phyloP scores from a whole-genome alignment of 345 rosid species.

The Balakata baccata region DNA sequence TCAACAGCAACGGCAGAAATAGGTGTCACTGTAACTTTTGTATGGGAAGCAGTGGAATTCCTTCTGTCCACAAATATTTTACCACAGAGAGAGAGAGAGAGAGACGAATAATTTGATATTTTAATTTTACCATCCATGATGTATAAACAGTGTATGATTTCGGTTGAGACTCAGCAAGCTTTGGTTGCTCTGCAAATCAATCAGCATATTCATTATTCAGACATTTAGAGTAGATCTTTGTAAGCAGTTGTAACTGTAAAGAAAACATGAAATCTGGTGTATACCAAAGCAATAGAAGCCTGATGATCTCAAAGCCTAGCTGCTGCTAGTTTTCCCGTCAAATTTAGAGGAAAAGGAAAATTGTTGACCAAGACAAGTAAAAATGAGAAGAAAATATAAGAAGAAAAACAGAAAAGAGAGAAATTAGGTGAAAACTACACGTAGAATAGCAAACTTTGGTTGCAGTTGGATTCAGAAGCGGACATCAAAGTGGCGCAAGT shows the following conservation, averaged over 20 bases:
- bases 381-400: not conserved
- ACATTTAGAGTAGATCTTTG: not conserved
- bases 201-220: not conserved
- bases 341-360: not conserved
- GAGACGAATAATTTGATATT: no score
- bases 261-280: not conserved
- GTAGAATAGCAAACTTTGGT: no score
- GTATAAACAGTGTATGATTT: no score
- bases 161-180: no score
- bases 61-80: no score
- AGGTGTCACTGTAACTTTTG: not conserved
- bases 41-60: no score
- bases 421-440: no score
- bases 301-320: not conserved
- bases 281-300: not conserved
- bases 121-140: no score
- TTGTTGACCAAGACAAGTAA: not conserved
- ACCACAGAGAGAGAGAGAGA: no score
- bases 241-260: not conserved
- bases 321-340: not conserved
- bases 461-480: no score
- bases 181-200: not conserved
- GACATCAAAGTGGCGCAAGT: no score
- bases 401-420: no score
- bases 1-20: not conserved